phyloP scores from a whole-genome alignment of 768 basidiomycete genomes.

The Trametes sanguinea region DNA sequence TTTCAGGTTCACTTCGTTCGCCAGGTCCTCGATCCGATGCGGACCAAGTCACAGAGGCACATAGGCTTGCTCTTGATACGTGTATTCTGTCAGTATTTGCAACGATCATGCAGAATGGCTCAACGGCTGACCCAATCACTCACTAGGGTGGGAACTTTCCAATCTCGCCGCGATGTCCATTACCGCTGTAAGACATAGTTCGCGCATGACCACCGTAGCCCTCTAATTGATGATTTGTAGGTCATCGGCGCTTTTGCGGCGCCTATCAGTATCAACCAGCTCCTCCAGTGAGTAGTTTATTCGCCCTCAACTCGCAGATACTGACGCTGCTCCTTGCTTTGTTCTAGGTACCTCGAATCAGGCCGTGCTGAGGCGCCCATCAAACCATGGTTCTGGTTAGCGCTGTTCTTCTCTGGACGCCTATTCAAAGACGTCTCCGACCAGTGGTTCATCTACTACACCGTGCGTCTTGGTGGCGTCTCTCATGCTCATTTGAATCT shows the following conservation, averaged over 20 bases:
- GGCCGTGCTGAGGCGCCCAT: slow-evolving; percentile 38
- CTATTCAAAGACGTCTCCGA: slow-evolving; percentile 38
- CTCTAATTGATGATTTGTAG: background rate
- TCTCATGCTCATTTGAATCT: no score
- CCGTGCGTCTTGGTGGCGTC: slow-evolving; percentile 20
- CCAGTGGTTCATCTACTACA: slow-evolving; percentile 44
- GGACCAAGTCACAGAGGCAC: slow-evolving; percentile 34
- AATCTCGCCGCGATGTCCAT: slow-evolving; percentile 22
- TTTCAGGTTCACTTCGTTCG: background rate
- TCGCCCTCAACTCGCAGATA: no score
- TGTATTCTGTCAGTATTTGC: slow-evolving; percentile 28
- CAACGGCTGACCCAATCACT: background rate
- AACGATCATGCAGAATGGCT: no score
- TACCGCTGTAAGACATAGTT: slow-evolving; percentile 21
- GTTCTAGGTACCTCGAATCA: slow-evolving; percentile 38
- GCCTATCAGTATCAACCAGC: slow-evolving; percentile 39
- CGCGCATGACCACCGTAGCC: background rate
- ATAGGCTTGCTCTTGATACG: slow-evolving; percentile 38
- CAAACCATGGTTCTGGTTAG: slow-evolving; percentile 54
- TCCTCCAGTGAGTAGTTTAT: slow-evolving; percentile 33
- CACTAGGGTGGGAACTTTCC: slow-evolving; percentile 23
- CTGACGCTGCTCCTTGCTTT: no score
- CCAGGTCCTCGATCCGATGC: slow-evolving; percentile 40
- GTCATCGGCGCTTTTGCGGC: slow-evolving; percentile 23
- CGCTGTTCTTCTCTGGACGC: slow-evolving; percentile 37